Conservation (phyloP, 2,329 filamentous ascomycete genomes). For the Neofusicoccum laricinum region DNA sequence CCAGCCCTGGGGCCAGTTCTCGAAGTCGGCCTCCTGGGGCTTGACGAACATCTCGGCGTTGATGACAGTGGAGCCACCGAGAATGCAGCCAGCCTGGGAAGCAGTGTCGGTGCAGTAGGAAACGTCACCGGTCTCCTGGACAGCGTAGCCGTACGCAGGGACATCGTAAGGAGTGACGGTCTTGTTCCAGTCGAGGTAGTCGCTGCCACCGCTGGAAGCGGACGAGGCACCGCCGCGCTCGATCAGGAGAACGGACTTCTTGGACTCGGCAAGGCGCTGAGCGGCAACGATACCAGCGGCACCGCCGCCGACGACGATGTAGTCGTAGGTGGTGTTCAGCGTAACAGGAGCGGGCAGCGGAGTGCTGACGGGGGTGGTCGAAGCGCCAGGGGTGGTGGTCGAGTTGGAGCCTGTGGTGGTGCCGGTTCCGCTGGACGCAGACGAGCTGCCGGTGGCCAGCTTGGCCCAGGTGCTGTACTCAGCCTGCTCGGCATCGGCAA, state of each 20-base stretch:
- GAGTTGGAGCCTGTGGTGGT: conserved; percentile 25
- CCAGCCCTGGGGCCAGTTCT: conserved; percentile 25
- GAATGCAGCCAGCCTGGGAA: conserved; percentile 35
- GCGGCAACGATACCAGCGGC: conserved; percentile 37
- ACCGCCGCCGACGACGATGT: conserved; percentile 40
- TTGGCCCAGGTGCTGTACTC: conserved; percentile 34
- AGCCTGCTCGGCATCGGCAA: conserved; percentile 29
- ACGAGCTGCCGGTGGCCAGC: conserved; percentile 25
- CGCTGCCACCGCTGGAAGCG: conserved; percentile 30
- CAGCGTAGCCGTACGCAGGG: conserved; percentile 33
- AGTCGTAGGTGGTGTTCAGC: conserved; percentile 38
- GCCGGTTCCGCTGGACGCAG: conserved; percentile 24
- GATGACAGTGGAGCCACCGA: conserved; percentile 36
- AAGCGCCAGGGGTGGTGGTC: conserved; percentile 5
- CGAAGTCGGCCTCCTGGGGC: conserved; percentile 32
- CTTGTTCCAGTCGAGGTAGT: conserved; percentile 32
- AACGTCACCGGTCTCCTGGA: conserved; percentile 23
- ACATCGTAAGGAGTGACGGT: conserved; percentile 37
- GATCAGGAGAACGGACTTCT: conserved; percentile 37
- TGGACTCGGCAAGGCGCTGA: conserved; percentile 37
- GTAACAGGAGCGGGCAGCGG: conserved; percentile 11
- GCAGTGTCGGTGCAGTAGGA: conserved; percentile 38
- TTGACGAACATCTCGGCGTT: conserved; percentile 35
- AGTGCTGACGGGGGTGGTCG: conserved; percentile 12
- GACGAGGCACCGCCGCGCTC: conserved; percentile 39